Base-by-base conservation (phyloP, 495 filamentous ascomycete species). In the Cryomyces minteri region DNA sequence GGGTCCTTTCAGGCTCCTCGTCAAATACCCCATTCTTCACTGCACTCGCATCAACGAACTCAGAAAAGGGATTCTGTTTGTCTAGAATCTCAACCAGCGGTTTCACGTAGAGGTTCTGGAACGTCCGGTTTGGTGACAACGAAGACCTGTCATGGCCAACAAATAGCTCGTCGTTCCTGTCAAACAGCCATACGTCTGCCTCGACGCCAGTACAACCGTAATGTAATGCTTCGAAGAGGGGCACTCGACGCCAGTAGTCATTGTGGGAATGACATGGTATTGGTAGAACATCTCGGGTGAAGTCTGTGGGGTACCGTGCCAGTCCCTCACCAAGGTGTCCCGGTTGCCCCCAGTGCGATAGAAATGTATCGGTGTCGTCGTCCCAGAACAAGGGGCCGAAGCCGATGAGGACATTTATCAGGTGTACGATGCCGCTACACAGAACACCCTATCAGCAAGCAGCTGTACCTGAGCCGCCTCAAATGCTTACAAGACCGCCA, bases 181-280 rank as follows among this genome's bases (percentile, higher is more conserved):
- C 72, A 47, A 77, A 76, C 14, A 85, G 70, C 85, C 84, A 95
- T 18, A 95, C 77, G 59, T 95, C 88, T 2, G 84, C 85, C 63
- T 95, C 88, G 14, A 85, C 75, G 4, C 73, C 70, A 18, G 73
- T 72, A 50, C 74, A 79, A 18, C 88, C 83, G 37, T 71, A 76
- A 54, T 76, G 78, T 11, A 80, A 67, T 32, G 72, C 78, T 31
- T 69, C 66, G 6, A 85, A 80, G 0, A 84, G 63, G 0, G 88
- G 88, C 4, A 84, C 71, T 8, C 67, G 70, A 5, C 85, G 79
- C 78, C 77, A 93, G 62, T 93, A 93, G 63, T 94, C 87, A 56
- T 94, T 94, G 60, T 94, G 87, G 0, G 83, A 88, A 59, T 82
- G 73, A 43, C 79, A 85, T 4, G 65, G 69, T 39, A 81, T 72